Base-by-base conservation (phyloP, 768 basidiomycete genomes). In the Auricularia sp. region DNA sequence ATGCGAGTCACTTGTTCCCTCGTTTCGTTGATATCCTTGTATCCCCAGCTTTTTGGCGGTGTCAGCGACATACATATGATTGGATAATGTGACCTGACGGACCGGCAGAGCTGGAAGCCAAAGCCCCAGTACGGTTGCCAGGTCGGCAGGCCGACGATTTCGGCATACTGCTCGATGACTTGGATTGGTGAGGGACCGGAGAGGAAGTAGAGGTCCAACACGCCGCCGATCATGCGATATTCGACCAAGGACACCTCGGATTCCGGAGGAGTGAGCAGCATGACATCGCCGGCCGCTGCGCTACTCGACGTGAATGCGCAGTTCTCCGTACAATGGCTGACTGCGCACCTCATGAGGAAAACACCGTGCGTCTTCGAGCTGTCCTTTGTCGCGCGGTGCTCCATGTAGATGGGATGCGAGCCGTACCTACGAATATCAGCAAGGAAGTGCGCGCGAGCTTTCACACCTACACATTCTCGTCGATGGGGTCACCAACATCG, bases 101-200 rank as follows among this genome's bases (percentile, higher is more conserved):
- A 59, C 56, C 56, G 21, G 24, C 45, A 64, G 44, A 89, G 79
- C 66, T 92, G 89, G 77, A 89, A 89, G 6, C 90, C 89, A 70
- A 91, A 88, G 3, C 83, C 84, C 87, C 88, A 92, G 44, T 78
- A 78, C 2, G 89, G 89, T 71, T 86, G 84, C 83, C 87, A 86
- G 36, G 82, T 83, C 3, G 90, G 88, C 45, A 82, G 75, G 3
- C 89, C 89, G 34, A 88, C 79, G n/a, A 84, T 75, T 42, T 76
- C 80, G 3, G 85, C 82, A 69, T 91, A 89, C 73, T 92, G 89
- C 66, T 87, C 81, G 61, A 88, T 81, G 8, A 90, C 89, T n/a
- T 74, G 73, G 56, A 76, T 76, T 33, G 85, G 81, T n/a, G 66
- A 72, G 8, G 77, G 77, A 14, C 81, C 81, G 4, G 56, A 29